These are phyloP conservation scores for Phytophthora rubi DNA, from an alignment of 352 stramenopile genomes.

Conservation along the genomic window DNA sequence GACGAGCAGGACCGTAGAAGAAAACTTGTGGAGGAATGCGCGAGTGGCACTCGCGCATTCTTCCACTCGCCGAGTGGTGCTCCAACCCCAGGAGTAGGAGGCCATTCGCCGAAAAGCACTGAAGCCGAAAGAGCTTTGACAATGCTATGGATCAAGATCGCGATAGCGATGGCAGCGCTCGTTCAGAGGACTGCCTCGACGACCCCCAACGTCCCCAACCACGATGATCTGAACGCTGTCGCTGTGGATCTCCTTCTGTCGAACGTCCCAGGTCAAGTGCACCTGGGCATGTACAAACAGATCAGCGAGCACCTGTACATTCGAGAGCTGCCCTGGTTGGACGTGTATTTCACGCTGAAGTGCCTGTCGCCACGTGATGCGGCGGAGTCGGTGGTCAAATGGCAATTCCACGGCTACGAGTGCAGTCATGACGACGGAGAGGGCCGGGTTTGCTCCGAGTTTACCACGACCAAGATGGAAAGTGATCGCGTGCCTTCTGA, in stretches of 20 bases:
- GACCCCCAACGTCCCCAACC: background rate
- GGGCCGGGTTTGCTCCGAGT: conserved; percentile 33
- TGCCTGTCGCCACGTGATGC: background rate
- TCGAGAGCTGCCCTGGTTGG: conserved; percentile 34
- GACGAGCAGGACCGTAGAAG: conserved; percentile 8
- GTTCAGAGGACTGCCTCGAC: background rate
- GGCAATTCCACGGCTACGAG: conserved; percentile 53
- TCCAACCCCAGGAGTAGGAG: background rate
- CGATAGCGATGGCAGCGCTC: background rate
- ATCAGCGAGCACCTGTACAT: conserved; percentile 31
- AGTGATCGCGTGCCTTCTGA: conserved; percentile 21
- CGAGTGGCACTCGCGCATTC: no score
- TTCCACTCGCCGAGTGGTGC: background rate
- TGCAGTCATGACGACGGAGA: conserved; percentile 26
- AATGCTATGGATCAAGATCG: conserved; percentile 12
- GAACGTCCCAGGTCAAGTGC: conserved; percentile 33
- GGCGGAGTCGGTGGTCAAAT: conserved; percentile 12
- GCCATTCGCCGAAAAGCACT: conserved; percentile 22
- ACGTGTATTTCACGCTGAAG: conserved; percentile 46
- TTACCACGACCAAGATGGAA: conserved; percentile 37
- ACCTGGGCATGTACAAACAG: conserved; percentile 42
- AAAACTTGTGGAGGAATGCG: conserved; percentile 1
- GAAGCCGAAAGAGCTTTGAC: background rate
- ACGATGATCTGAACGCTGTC: conserved; percentile 6
- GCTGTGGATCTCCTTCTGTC: conserved; percentile 37